phyloP scores from a whole-genome alignment of 2,329 filamentous ascomycete species.

The Grosmannia clavigera region DNA sequence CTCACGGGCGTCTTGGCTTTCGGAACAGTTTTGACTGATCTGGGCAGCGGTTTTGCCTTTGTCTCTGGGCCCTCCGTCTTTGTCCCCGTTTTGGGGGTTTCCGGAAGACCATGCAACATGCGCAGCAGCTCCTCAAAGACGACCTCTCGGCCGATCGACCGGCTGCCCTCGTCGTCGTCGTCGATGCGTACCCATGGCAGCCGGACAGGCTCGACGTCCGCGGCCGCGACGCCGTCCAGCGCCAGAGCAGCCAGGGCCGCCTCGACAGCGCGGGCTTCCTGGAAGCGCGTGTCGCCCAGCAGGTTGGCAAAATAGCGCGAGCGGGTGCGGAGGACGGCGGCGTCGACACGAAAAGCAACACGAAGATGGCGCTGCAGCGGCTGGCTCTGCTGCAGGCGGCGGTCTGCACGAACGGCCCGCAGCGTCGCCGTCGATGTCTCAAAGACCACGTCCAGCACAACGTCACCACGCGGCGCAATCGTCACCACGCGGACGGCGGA shows the following conservation, averaged over 20 bases:
- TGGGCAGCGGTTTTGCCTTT: not conserved
- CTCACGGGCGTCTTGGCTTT: not conserved
- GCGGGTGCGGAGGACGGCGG: constrained; percentile 41
- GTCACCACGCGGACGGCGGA: constrained; percentile 20
- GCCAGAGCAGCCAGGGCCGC: constrained; percentile 37
- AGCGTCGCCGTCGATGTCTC: constrained; percentile 43
- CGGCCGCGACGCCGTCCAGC: constrained; percentile 31
- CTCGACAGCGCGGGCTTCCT: constrained; percentile 45
- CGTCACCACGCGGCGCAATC: constrained; percentile 46
- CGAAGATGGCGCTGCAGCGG: constrained; percentile 13
- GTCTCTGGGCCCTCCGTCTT: not conserved
- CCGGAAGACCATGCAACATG: constrained; percentile 39
- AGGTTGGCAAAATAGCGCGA: constrained; percentile 62
- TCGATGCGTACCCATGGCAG: constrained; percentile 53
- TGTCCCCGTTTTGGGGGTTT: not conserved
- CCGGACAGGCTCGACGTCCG: constrained; percentile 31
- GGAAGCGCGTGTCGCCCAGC: constrained; percentile 49
- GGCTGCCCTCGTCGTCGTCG: constrained; percentile 58
- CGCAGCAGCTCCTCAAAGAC: constrained; percentile 56
- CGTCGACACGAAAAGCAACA: constrained; percentile 47
- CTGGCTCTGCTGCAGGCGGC: constrained; percentile 8
- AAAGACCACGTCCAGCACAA: constrained; percentile 55
- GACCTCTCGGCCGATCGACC: constrained; percentile 43
- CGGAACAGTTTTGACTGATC: not conserved
- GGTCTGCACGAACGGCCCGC: constrained; percentile 25